Evolutionary conservation across 805 yeast genomes (phyloP), one percentile per base, ranked within the genome.

Genomic region (Candida koratica): DNA sequence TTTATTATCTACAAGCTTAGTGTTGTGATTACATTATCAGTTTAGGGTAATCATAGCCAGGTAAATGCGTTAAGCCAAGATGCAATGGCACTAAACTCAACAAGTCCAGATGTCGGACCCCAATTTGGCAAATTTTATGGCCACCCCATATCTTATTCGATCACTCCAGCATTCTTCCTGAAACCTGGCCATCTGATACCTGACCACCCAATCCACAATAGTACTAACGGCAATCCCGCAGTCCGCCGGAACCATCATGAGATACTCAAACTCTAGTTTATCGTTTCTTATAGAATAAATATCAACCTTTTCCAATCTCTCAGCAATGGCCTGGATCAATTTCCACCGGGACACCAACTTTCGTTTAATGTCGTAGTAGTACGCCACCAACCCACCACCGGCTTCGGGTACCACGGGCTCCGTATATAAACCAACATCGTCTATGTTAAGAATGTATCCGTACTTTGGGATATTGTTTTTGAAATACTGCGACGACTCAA

Each of bases 81-180:
- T 11, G 11, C 8, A 20, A 8, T 20, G 24, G 11, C 11, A 20
- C 11, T 20, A 8, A 8, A 12, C 12, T 25, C 18, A 25, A 22
- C 42, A 38, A 22, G 12, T 26, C 38, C 43, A 39, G 19, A 37
- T 36, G 34, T 38, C 41, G 9, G 22, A 26, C 2, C 47, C 47
- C 12, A 38, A 28, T 14, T 26, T 35, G 6, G 37, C 32, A 28
- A 44, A 41, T 25, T 29, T 36, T 4, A 41, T 38, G 9, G 19
- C 14, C 17, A 26, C 33, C 9, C 28, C 29, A 15, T 19, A 35
- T 10, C 26, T 25, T 14, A 37, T 20, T 10, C 22, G 10, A 20
- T 15, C 38, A 33, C 41, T 29, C 47, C 47, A 44, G 17, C 38
- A 31, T 6, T 35, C 37, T 22, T 35, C 34, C 11, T 19, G 17